Percentiles rank a stretch among this genome's conserved stretches.
Conservation (phyloP, 495 filamentous ascomycete species). For the Aspergillus saccharolyticus region DNA sequence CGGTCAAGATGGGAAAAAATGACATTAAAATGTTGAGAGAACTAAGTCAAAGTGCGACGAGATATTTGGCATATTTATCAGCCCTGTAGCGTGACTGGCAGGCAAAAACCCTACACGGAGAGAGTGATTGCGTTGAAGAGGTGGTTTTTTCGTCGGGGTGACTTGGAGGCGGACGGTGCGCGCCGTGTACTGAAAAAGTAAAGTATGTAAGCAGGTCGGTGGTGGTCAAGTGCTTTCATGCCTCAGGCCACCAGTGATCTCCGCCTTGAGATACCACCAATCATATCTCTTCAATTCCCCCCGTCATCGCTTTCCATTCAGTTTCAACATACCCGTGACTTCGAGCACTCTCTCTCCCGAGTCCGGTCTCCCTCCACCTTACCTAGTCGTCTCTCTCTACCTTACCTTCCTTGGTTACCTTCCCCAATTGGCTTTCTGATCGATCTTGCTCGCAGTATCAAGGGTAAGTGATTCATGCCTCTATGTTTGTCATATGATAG, state of each 20-base stretch:
- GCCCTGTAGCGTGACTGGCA: conserved; percentile 35
- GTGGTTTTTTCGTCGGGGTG: conserved; percentile 41
- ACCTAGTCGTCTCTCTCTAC: too few relatives aligned
- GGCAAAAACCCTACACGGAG: conserved; percentile 30
- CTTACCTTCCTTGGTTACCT: too few relatives aligned
- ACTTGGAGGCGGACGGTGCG: conserved; percentile 18
- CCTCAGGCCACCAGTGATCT: conserved; percentile 4
- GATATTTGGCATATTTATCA: conserved; percentile 61
- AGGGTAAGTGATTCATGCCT: conserved; percentile 13
- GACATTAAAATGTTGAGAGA: conserved; percentile 59
- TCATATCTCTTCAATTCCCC: conserved; percentile 14
- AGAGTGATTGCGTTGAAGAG: conserved; percentile 35
- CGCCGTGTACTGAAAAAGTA: conserved; percentile 1
- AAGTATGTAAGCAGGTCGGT: conserved; percentile 33
- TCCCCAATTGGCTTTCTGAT: neutral
- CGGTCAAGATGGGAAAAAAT: conserved; percentile 55
- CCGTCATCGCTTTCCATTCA: conserved; percentile 30
- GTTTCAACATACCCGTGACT: too few relatives aligned
- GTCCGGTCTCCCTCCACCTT: conserved; percentile 14
- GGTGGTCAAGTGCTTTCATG: conserved; percentile 11
- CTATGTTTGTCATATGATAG: neutral
- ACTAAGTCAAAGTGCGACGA: conserved; percentile 44
- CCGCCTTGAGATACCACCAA: neutral
- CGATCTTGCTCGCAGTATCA: neutral
- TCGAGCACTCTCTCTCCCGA: conserved; percentile 11